Conservation (phyloP, 208 protist genomes). For the Leishmania arabica region DNA sequence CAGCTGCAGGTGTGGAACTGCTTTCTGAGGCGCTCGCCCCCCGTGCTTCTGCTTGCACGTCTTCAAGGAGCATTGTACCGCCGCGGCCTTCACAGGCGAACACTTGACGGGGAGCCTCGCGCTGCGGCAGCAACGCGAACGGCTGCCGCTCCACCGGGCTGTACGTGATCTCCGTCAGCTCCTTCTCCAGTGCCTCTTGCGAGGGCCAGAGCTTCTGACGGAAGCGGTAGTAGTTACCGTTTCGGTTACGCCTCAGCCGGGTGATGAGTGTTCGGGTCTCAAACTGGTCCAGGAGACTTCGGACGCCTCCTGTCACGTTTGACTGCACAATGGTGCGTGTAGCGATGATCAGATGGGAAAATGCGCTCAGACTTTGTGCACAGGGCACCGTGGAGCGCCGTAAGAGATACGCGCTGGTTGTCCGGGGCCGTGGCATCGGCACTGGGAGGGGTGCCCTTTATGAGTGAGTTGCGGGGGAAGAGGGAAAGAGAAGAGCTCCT, state of each 20-base stretch:
- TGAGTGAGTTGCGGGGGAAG: background rate
- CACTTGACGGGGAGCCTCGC: conserved; percentile 26
- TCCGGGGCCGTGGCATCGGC: background rate
- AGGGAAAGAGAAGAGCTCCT: background rate
- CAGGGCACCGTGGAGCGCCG: background rate
- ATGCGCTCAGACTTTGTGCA: background rate
- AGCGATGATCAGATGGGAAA: background rate
- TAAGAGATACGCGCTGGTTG: background rate
- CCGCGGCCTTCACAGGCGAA: conserved; percentile 54
- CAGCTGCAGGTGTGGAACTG: background rate
- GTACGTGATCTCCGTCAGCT: conserved; percentile 61
- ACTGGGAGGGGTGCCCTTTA: background rate
- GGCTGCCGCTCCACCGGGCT: conserved; percentile 72
- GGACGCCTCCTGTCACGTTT: conserved; percentile 32
- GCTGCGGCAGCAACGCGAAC: conserved; percentile 50
- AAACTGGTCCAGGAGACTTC: conserved; percentile 72
- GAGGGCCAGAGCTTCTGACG: conserved; percentile 82
- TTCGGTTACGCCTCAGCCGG: conserved; percentile 52
- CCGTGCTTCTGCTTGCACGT: background rate
- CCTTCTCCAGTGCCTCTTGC: conserved; percentile 63
- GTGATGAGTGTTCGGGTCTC: conserved; percentile 38
- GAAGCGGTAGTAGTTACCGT: conserved; percentile 83
- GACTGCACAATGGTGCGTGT: conserved; percentile 66
- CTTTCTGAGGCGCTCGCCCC: background rate
- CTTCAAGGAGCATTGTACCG: conserved; percentile 50